These are phyloP conservation scores for Gossypium longicalyx DNA, from an alignment of 345 rosid species.

Conservation along the genomic window DNA sequence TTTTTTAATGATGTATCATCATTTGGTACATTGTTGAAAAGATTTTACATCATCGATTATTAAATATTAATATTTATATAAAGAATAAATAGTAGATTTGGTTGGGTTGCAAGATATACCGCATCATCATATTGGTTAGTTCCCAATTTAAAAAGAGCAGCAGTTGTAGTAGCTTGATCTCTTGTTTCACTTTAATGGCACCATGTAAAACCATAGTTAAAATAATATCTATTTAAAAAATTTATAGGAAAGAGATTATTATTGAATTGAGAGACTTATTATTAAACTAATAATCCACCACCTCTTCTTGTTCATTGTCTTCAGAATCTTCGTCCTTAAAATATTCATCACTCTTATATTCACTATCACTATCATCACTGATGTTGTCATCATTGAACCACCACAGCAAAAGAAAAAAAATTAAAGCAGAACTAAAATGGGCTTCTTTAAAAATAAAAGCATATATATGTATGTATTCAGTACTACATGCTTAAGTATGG, in stretches of 20 bases:
- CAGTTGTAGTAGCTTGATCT: too few relatives aligned
- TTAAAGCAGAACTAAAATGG: too few relatives aligned
- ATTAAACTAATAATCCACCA: neutral
- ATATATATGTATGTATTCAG: too few relatives aligned
- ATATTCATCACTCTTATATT: neutral
- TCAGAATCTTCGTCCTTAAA: neutral
- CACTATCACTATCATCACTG: neutral
- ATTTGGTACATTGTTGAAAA: too few relatives aligned
- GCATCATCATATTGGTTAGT: neutral
- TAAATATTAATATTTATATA: too few relatives aligned
- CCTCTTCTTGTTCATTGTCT: neutral
- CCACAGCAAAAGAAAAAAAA: neutral
- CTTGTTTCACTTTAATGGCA: neutral
- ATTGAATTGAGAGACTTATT: neutral
- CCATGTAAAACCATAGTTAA: neutral
- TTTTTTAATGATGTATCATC: too few relatives aligned
- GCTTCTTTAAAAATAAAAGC: too few relatives aligned
- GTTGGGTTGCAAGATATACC: neutral
- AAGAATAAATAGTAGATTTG: neutral
- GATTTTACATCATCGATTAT: too few relatives aligned
- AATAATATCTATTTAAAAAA: neutral
- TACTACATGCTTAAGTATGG: neutral
- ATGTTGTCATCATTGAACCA: neutral
- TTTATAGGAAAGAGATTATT: neutral
- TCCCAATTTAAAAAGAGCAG: neutral